Base-by-base conservation (phyloP, 225 moss, liverwort and hornwort genomes). In the Pleurozium schreberi region DNA sequence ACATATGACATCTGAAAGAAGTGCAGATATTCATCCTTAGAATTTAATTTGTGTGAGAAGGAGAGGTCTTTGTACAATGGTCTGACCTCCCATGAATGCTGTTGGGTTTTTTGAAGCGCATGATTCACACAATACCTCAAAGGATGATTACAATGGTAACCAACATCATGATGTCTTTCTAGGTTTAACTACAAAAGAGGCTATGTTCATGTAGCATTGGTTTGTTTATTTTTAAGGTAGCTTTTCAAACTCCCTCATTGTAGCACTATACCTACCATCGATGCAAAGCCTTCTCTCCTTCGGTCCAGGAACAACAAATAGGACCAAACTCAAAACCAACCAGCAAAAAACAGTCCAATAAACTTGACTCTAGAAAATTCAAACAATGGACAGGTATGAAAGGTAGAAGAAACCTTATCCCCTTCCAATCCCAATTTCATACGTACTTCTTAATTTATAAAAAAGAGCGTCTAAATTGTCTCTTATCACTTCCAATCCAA, bases 241-340 rank as follows among this genome's bases (percentile, higher is more conserved):
- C 75, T 50, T 50, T 49, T 12, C 19, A 50, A 33, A 33, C n/a
- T n/a, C n/a, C n/a, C n/a, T n/a, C n/a, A n/a, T n/a, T n/a, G n/a
- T n/a, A n/a, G n/a, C n/a, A n/a, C 8, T 50, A 6, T 47, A 18
- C 7, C 1, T 18, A 0, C 2, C 47, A 0, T 7, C 0, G 0
- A 74, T 47, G 49, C 7, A 23, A 47, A 31, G 31, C 49, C 12
- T 49, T 30, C 7, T 47, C 11, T 2, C 4, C 11, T 49, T 33
- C 0, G 0, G 3, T 33, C 8, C 1, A 33, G 6, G 47, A 6
- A 18, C 12, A 75, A 31, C 19, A 75, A 75, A 53, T 1, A 53
- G 23, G 36, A 52, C 6, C 6, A 36, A 52, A 36, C 2, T 14
- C 8, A 36, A 77, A 36, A 36, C 14, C 10, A 52, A 19, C 15